These are phyloP conservation scores for Yamadazyma diddensiae DNA, from an alignment of 1,139 yeast species.

Conservation along the genomic window DNA sequence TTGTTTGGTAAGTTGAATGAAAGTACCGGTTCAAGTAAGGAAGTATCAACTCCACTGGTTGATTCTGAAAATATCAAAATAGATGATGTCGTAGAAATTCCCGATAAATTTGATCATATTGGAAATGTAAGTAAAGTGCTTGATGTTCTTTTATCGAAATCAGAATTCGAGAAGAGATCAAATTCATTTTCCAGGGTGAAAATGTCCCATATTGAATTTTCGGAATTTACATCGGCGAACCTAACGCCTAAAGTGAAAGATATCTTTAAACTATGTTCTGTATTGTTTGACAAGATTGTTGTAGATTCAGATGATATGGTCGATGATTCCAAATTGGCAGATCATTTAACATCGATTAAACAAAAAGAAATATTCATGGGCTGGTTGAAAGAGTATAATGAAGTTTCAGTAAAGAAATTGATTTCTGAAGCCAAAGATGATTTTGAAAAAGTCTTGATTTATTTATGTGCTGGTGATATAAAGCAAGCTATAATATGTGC, in stretches of 20 bases:
- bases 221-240: conserved; percentile 3
- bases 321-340: conserved; percentile 6
- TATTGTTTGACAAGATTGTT: conserved; percentile 20
- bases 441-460: conserved; percentile 50
- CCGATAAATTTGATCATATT: conserved; percentile 12
- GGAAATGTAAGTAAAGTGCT: conserved; percentile 20
- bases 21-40: conserved; percentile 18
- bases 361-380: conserved; percentile 45
- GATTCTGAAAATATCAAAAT: conserved; percentile 14
- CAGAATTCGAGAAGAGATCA: conserved; percentile 19
- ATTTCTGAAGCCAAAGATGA: conserved; percentile 20
- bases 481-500: conserved; percentile 63
- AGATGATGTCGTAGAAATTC: conserved; percentile 7
- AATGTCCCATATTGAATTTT: conserved; percentile 4
- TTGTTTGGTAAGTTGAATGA: conserved; percentile 52
- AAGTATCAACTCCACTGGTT: conserved; percentile 23
- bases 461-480: conserved; percentile 56
- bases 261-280: conserved; percentile 14
- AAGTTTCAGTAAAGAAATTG: conserved; percentile 16
- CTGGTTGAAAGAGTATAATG: conserved; percentile 33
- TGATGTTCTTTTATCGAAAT: conserved; percentile 18
- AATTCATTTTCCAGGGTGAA: conserved; percentile 29
- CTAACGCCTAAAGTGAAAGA: conserved; percentile 3
- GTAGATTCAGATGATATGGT: conserved; percentile 3
- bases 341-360: conserved; percentile 18